Base-by-base conservation (phyloP, 164 flowering plant species). In the Magnolia sinica region DNA sequence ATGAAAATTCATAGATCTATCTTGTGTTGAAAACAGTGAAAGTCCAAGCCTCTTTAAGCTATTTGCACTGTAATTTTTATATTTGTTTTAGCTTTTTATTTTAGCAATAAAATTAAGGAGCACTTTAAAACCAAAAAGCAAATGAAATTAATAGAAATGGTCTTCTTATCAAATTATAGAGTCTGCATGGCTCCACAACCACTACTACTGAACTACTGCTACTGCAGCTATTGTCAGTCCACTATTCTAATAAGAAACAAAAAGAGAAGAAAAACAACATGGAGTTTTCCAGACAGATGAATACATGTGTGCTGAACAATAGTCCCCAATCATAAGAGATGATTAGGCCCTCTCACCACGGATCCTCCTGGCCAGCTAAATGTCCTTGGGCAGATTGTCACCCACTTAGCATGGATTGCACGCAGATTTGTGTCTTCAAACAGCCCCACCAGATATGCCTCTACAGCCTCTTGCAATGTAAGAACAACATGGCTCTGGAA, bases 401-500 rank as follows among this genome's bases (percentile, higher is more conserved):
- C 78, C 14, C 78, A 74, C 73, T 76, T 76, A 59, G 73, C 73
- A 70, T 76, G 78, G 52, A 77, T 77, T 22, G 75, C 70, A 18
- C 79, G 66, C 16, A 77, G 75, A 27, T 77, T 80, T 18, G 82
- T 80, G 74, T 77, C 82, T 64, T 80, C 82, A 20, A 80, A 80
- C 37, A 80, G 77, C 10, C 82, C 82, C 10, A 77, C 80, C 23
- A 80, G 76, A 61, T 80, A 80, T 5, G 82, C 82, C 66, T 80
- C 82, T 1, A 75, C 80, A n/a, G 82, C 82, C 67, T 80, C 82
- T 68, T 80, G 82, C 80, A 80, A 64, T 5, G 82, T 80, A 51
- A 80, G 76, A 11, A 80, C 80, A 0, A 80, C 82, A 74, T 77
- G 82, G 72, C 80, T 80, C 77, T 80, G 82, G 73, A 80, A 80